Evolutionary conservation across 306 rosid species (phyloP).

Genomic region (Rubus parviflorus): DNA sequence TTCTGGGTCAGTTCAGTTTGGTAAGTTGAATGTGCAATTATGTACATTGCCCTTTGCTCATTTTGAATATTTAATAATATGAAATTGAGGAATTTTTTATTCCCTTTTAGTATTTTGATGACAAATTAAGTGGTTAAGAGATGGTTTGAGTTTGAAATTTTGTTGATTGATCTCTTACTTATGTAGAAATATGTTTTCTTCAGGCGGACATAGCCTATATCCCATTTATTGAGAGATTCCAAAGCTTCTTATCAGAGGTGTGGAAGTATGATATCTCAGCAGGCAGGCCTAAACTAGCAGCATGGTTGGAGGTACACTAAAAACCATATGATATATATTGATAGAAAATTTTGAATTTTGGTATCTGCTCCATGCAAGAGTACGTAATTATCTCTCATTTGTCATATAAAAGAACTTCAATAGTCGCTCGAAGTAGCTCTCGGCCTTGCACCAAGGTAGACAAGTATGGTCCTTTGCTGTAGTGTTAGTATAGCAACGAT

Average conservation of each 20-base stretch:
- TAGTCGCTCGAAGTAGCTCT: not conserved
- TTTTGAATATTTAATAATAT: not conserved
- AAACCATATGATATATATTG: not conserved
- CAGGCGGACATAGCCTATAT: slow-evolving; percentile 70
- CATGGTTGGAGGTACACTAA: slow-evolving; percentile 61
- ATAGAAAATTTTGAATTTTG: not conserved
- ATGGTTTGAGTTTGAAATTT: not conserved
- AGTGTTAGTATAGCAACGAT: not conserved
- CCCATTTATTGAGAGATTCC: slow-evolving; percentile 66
- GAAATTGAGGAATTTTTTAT: not conserved
- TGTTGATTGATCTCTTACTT: slow-evolving; percentile 6
- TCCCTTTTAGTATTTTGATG: not conserved
- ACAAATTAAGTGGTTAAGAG: not conserved
- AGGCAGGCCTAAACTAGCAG: slow-evolving; percentile 61
- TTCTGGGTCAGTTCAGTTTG: slow-evolving; percentile 70
- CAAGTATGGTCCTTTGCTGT: not conserved
- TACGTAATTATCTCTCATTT: too few species aligned
- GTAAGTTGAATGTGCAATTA: slow-evolving; percentile 35
- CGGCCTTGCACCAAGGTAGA: not conserved
- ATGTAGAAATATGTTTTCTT: slow-evolving; percentile 23
- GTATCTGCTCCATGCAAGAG: not conserved
- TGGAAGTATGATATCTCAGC: slow-evolving; percentile 49
- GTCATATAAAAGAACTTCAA: not conserved
- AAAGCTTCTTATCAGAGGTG: slow-evolving; percentile 37
- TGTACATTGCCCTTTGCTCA: not conserved